phyloP scores from a whole-genome alignment of 495 filamentous ascomycete species.

The Stereocaulon alpinum region DNA sequence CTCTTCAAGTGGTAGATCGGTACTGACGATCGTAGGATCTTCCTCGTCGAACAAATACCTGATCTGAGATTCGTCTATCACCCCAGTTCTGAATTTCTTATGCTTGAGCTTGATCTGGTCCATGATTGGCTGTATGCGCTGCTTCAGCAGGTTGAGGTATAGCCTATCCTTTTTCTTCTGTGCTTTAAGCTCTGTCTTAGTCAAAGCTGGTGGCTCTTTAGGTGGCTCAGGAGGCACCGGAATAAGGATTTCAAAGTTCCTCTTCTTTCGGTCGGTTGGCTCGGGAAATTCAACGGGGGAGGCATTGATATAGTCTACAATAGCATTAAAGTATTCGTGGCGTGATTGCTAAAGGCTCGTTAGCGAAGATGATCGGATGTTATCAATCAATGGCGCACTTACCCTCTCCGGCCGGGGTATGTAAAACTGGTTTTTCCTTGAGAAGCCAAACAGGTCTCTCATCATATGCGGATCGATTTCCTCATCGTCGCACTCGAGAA shows the following conservation, averaged over 20 bases:
- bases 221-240: conserved; percentile 63
- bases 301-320: conserved; percentile 64
- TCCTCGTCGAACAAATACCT: conserved; percentile 73
- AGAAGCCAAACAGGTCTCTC: conserved; percentile 72
- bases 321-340: conserved; percentile 61
- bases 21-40: conserved; percentile 67
- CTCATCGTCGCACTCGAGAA: conserved; percentile 53
- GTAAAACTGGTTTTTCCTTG: conserved; percentile 60
- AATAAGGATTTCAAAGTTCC: conserved; percentile 64
- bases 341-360: conserved; percentile 42
- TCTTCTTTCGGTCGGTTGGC: conserved; percentile 70
- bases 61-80: conserved; percentile 62
- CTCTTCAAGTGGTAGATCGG: conserved; percentile 57
- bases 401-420: conserved; percentile 55
- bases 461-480: conserved; percentile 51
- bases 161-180: conserved; percentile 74
- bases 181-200: conserved; percentile 66
- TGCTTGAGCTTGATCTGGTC: conserved; percentile 82
- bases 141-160: conserved; percentile 72
- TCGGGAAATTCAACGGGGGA: conserved; percentile 79
- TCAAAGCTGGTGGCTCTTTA: conserved; percentile 40
- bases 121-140: conserved; percentile 84
- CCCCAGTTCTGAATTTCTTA: conserved; percentile 68
- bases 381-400: conserved; percentile 20
- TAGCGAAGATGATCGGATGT: conserved; percentile 25